phyloP scores from a whole-genome alignment of 2,329 filamentous ascomycete genomes.

The Paecilomyces niveus region DNA sequence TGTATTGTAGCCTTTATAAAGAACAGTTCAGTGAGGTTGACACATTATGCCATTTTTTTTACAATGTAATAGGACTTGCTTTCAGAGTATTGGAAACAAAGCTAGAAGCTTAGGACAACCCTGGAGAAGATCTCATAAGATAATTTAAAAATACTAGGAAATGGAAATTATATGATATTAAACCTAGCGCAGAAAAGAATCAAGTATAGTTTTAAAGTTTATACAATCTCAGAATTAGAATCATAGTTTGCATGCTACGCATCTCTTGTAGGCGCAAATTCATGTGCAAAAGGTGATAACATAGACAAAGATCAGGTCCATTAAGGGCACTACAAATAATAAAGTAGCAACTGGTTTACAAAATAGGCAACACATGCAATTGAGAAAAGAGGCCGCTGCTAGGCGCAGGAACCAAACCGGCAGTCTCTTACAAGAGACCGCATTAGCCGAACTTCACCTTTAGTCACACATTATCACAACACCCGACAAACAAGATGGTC shows the following conservation, averaged over 20 bases:
- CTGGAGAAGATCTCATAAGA: too few species aligned
- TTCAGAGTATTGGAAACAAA: too few species aligned
- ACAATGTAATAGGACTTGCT: too few species aligned
- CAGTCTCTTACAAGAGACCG: background rate
- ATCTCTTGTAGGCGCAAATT: background rate
- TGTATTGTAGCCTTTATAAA: too few species aligned
- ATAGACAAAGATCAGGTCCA: background rate
- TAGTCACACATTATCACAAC: background rate
- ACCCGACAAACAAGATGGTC: background rate
- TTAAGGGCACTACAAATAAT: background rate
- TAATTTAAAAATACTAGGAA: too few species aligned
- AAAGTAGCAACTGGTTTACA: background rate
- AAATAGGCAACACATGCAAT: too few species aligned
- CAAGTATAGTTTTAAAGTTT: background rate
- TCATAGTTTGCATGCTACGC: background rate
- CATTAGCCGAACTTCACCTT: background rate
- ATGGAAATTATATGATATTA: background rate
- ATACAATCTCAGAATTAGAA: background rate
- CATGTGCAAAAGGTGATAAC: background rate
- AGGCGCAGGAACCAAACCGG: background rate
- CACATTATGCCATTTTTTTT: too few species aligned
- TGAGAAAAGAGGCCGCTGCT: background rate
- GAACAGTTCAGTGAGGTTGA: too few species aligned
- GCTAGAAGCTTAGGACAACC: too few species aligned
- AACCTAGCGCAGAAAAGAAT: background rate